phyloP scores from a whole-genome alignment of 176 grass and related monocot genomes.

The Eleusine coracana region DNA sequence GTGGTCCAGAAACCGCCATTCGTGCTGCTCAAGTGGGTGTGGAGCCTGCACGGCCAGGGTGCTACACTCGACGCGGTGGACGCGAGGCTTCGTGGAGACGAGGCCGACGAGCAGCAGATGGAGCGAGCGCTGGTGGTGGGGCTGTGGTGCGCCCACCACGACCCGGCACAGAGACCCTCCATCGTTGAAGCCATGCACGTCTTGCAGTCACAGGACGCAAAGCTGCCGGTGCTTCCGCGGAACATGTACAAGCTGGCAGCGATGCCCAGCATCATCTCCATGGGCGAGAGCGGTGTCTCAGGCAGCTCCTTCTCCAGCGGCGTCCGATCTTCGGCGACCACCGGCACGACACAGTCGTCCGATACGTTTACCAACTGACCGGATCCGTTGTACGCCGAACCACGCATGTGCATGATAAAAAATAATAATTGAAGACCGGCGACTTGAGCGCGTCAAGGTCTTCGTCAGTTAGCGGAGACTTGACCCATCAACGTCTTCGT shows the following conservation, averaged over 20 bases:
- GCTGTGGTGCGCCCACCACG: too few species aligned
- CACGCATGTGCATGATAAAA: too few species aligned
- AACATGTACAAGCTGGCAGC: background rate
- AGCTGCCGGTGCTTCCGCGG: background rate
- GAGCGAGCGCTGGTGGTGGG: constrained; percentile 43
- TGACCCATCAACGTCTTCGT: too few species aligned
- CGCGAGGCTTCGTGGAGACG: constrained; percentile 33
- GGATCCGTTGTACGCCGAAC: too few species aligned
- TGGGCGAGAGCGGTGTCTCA: background rate
- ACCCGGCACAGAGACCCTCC: constrained; percentile 44
- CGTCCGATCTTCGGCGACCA: background rate
- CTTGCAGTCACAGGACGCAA: background rate
- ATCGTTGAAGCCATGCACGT: background rate
- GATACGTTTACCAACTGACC: background rate
- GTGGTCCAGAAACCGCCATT: constrained; percentile 1
- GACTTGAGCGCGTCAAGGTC: too few species aligned
- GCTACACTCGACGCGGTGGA: constrained; percentile 33
- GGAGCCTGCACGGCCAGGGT: constrained; percentile 34
- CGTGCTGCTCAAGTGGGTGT: constrained; percentile 48
- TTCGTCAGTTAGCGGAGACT: too few species aligned
- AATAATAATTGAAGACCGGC: too few species aligned
- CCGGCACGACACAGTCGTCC: background rate
- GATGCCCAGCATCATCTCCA: background rate
- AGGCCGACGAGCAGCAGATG: constrained; percentile 35
- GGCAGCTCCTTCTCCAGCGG: background rate